Percentiles rank a stretch among this genome's conserved stretches.
Evolutionary conservation across 2,329 filamentous ascomycete genomes (phyloP).

Genomic region (Penicillium sp.): DNA sequence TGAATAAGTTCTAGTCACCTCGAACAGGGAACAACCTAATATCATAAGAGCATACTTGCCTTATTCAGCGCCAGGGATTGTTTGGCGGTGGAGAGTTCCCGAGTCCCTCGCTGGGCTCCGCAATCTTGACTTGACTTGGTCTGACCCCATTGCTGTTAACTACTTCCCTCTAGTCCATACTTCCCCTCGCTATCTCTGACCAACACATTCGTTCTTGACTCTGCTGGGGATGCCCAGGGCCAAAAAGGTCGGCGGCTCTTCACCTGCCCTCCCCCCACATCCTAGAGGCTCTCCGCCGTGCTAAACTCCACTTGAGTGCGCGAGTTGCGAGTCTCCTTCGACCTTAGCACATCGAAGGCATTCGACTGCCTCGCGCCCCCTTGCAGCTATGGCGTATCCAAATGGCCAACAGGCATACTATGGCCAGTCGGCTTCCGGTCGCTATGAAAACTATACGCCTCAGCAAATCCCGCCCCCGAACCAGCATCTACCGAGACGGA

Average conservation of each 20-base stretch:
- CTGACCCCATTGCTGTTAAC: neutral
- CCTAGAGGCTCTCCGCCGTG: neutral
- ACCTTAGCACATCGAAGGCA: neutral
- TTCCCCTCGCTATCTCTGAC: neutral
- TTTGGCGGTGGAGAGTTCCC: neutral
- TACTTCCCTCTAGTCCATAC: neutral
- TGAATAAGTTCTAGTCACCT: neutral
- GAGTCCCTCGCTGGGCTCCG: neutral
- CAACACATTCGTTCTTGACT: neutral
- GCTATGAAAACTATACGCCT: slow-evolving; percentile 41
- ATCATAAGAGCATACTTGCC: neutral
- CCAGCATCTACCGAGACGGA: slow-evolving; percentile 47
- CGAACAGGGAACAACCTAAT: neutral
- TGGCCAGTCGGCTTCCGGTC: slow-evolving; percentile 28
- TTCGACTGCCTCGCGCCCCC: neutral
- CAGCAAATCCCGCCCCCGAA: slow-evolving; percentile 40
- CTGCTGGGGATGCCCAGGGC: slow-evolving; percentile 10
- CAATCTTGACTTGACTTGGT: neutral
- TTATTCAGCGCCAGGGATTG: neutral
- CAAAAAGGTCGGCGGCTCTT: slow-evolving; percentile 8
- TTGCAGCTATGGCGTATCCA: slow-evolving; percentile 49
- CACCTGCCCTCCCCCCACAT: slow-evolving; percentile 11
- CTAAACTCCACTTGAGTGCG: neutral
- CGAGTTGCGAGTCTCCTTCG: neutral
- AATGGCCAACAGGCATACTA: slow-evolving; percentile 49